A percentile compares a stretch with the other conserved stretches of the same genome.
Evolutionary conservation across 2,329 filamentous ascomycete genomes (phyloP).

Genomic region (Cephalotrichum gorgonifer): DNA sequence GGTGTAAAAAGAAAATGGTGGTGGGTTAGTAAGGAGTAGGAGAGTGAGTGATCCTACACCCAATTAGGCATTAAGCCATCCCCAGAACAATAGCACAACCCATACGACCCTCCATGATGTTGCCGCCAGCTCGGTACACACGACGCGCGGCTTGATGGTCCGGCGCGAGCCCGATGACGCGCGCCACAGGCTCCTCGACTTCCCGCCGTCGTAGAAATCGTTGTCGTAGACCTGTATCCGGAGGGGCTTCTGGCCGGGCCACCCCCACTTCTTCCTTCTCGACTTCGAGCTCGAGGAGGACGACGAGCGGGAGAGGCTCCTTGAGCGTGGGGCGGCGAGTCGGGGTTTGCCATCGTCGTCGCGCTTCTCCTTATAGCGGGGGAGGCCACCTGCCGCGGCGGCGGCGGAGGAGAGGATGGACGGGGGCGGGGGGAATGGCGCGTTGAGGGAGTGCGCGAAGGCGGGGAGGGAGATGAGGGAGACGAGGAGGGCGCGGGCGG

Average conservation of each 20-base stretch:
- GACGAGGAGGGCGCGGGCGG: slow-evolving; percentile 45
- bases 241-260: slow-evolving; percentile 29
- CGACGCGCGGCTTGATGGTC: slow-evolving; percentile 28
- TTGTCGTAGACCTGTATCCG: slow-evolving; percentile 42
- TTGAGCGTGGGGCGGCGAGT: slow-evolving; percentile 8
- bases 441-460: slow-evolving; percentile 37
- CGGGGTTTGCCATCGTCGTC: slow-evolving; percentile 30
- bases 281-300: slow-evolving; percentile 16
- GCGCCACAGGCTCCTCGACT: slow-evolving; percentile 19
- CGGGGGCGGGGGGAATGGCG: slow-evolving; percentile 13
- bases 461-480: slow-evolving; percentile 41
- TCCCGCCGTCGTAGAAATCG: slow-evolving; percentile 33
- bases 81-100: slow-evolving; percentile 55
- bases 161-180: slow-evolving; percentile 17
- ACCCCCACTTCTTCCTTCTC: slow-evolving; percentile 12
- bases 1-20: neutral
- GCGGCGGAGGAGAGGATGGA: too few relatives aligned
- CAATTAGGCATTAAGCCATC: slow-evolving; percentile 56
- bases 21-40: neutral
- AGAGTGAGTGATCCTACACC: slow-evolving; percentile 19
- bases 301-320: slow-evolving; percentile 5
- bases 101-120: slow-evolving; percentile 52
- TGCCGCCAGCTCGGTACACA: slow-evolving; percentile 49
- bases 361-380: slow-evolving; percentile 42
- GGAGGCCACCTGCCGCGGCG: too few relatives aligned